phyloP scores from a whole-genome alignment of 2,329 filamentous ascomycete genomes.

The Pestalotiopsis sp. region DNA sequence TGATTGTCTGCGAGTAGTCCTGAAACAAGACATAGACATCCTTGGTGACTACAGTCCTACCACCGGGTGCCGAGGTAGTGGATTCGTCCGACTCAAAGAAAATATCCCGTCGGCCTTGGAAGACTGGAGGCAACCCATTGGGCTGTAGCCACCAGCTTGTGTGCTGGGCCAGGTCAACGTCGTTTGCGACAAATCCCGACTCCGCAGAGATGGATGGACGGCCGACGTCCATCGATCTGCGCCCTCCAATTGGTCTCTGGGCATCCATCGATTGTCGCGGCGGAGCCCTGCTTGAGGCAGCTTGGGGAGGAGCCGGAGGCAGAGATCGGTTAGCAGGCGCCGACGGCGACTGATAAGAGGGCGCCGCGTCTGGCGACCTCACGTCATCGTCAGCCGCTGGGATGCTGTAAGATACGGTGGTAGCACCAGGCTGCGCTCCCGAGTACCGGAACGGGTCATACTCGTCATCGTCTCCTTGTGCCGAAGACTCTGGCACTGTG shows the following conservation, averaged over 20 bases:
- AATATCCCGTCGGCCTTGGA: conserved; percentile 83
- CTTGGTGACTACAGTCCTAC: conserved; percentile 73
- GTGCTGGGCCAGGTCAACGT: conserved; percentile 75
- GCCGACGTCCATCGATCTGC: conserved; percentile 73
- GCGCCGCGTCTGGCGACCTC: conserved; percentile 51
- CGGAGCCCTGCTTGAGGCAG: conserved; percentile 38
- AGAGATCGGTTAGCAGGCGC: conserved; percentile 50
- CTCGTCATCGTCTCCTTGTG: conserved; percentile 58
- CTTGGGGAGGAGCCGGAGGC: conserved; percentile 36
- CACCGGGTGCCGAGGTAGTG: conserved; percentile 68
- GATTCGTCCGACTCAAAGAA: conserved; percentile 82
- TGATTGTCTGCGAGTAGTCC: conserved; percentile 93
- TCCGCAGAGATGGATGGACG: conserved; percentile 68
- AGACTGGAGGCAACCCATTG: conserved; percentile 76
- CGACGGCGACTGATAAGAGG: conserved; percentile 45
- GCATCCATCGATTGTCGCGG: conserved; percentile 68
- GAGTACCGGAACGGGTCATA: conserved; percentile 70
- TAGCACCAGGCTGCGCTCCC: conserved; percentile 31
- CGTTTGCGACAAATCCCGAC: conserved; percentile 83
- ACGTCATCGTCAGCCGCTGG: conserved; percentile 48
- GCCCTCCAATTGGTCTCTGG: conserved; percentile 49
- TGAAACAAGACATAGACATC: conserved; percentile 88
- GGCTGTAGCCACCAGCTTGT: conserved; percentile 88
- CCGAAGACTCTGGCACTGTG: conserved; percentile 9
- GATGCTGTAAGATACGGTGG: conserved; percentile 35